Percentiles rank a stretch among this genome's conserved stretches.
phyloP scores from a whole-genome alignment of 768 basidiomycete genomes.

The Tylopilus intermedius region DNA sequence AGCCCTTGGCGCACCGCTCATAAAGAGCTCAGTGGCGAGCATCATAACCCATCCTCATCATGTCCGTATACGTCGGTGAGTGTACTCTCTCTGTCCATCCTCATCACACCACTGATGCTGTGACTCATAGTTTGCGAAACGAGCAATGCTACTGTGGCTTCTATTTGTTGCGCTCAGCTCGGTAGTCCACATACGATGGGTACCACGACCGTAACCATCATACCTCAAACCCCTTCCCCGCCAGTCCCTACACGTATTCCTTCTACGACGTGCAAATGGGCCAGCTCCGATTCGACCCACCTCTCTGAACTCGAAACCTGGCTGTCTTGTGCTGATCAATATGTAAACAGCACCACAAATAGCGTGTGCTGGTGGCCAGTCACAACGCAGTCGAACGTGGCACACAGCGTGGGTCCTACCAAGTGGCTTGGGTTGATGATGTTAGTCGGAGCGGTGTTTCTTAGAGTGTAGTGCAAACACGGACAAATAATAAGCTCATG shows the following conservation, averaged over 20 bases:
- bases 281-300: background rate
- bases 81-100: background rate
- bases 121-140: background rate
- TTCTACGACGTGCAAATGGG: background rate
- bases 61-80: background rate
- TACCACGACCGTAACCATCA: background rate
- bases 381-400: background rate
- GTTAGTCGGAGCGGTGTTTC: background rate
- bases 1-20: background rate
- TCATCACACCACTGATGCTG: background rate
- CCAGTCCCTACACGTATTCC: background rate
- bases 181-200: background rate
- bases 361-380: background rate
- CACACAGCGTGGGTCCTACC: background rate
- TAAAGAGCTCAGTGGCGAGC: background rate
- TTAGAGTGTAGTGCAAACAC: background rate
- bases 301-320: background rate
- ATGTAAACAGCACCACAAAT: background rate
- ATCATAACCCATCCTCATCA: background rate
- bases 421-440: background rate
- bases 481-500: conserved; percentile 16
- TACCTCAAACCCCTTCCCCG: background rate
- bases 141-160: conserved; percentile 4
- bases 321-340: background rate
- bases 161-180: conserved; percentile 3